phyloP scores from a whole-genome alignment of 768 basidiomycete species.

The Phlebiopsis flavidoalba region DNA sequence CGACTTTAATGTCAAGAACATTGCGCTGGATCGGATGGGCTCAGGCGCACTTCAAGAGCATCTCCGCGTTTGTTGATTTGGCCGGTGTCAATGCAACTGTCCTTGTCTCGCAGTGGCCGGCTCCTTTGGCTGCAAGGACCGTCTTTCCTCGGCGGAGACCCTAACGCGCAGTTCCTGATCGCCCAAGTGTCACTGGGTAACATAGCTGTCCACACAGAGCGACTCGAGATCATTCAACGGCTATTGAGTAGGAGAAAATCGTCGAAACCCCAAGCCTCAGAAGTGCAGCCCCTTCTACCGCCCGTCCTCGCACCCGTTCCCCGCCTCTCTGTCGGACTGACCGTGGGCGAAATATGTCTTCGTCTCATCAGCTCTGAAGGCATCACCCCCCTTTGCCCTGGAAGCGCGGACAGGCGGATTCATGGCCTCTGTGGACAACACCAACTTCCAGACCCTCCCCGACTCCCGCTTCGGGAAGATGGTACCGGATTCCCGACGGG shows the following conservation, averaged over 20 bases:
- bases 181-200: slow-evolving; percentile 28
- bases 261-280: slow-evolving; percentile 15
- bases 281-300: slow-evolving; percentile 19
- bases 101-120: slow-evolving; percentile 57
- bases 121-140: slow-evolving; percentile 46
- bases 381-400: slow-evolving; percentile 43
- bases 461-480: slow-evolving; percentile 18
- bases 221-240: slow-evolving; percentile 44
- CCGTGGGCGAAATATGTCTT: slow-evolving; percentile 44
- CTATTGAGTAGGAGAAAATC: slow-evolving; percentile 27
- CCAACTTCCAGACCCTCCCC: slow-evolving; percentile 33
- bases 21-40: slow-evolving; percentile 40
- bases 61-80: slow-evolving; percentile 37
- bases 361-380: slow-evolving; percentile 42
- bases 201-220: slow-evolving; percentile 49
- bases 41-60: slow-evolving; percentile 17
- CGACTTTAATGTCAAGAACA: slow-evolving; percentile 35
- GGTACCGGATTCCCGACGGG: slow-evolving; percentile 26
- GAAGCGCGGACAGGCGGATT: slow-evolving; percentile 57
- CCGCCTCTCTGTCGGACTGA: slow-evolving; percentile 40
- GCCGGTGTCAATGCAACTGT: slow-evolving; percentile 34
- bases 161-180: slow-evolving; percentile 52
- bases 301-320: slow-evolving; percentile 38
- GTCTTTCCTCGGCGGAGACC: slow-evolving; percentile 49
- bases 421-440: slow-evolving; percentile 32